A percentile compares a stretch with the other conserved stretches of the same genome.
Conservation (phyloP, 2,329 filamentous ascomycete species). For the Ilyonectria sp. region DNA sequence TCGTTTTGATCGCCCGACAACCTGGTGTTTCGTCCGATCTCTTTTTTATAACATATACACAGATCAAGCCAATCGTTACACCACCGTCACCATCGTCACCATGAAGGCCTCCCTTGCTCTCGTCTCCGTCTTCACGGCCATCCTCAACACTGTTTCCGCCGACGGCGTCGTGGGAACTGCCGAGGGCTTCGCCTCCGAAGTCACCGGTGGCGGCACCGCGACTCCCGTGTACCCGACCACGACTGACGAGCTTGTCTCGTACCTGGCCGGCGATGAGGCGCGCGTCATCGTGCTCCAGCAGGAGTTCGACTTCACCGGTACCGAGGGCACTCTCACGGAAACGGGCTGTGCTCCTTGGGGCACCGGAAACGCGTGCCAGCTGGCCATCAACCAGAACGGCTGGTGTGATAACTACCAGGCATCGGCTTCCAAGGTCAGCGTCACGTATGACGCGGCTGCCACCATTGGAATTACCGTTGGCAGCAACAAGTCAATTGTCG, state of each 20-base stretch:
- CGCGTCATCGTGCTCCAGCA: slow-evolving; percentile 71
- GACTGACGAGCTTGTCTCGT: slow-evolving; percentile 69
- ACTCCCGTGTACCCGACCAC: slow-evolving; percentile 66
- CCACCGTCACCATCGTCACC: not conserved
- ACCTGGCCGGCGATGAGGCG: slow-evolving; percentile 66
- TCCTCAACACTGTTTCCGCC: not conserved
- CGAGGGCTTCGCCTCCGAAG: slow-evolving; percentile 62
- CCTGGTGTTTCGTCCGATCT: slow-evolving; percentile 11
- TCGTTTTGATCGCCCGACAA: slow-evolving; percentile 3
- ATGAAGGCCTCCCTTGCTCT: slow-evolving; percentile 7
- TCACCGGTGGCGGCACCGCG: slow-evolving; percentile 73
- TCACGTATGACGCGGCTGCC: slow-evolving; percentile 65
- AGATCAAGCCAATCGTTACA: not conserved
- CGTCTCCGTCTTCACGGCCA: slow-evolving; percentile 4
- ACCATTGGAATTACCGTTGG: slow-evolving; percentile 64
- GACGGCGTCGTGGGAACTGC: slow-evolving; percentile 52
- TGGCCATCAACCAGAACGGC: slow-evolving; percentile 70
- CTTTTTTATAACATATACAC: not conserved
- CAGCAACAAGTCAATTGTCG: slow-evolving; percentile 71
- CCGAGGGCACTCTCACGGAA: slow-evolving; percentile 65
- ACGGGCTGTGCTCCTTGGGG: slow-evolving; percentile 71
- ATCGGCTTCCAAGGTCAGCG: slow-evolving; percentile 60
- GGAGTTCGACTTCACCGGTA: slow-evolving; percentile 67
- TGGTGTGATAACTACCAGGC: slow-evolving; percentile 72
- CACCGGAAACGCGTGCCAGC: slow-evolving; percentile 65